Conservation (phyloP, 768 basidiomycete genomes). For the Mycena maculata region DNA sequence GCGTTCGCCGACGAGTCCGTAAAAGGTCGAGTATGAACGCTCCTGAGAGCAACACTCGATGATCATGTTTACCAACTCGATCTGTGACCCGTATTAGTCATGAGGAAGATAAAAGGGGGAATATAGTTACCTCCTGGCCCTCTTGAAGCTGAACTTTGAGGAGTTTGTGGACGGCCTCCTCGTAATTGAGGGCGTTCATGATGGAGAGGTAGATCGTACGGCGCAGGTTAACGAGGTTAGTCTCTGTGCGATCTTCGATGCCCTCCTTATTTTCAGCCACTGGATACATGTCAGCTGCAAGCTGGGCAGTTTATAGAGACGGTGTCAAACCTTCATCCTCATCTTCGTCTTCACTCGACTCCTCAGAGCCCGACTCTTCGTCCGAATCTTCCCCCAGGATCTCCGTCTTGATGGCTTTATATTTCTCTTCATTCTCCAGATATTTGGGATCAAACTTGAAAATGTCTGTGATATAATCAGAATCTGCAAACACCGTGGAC, state of each 20-base stretch:
- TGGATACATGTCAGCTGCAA: conserved; percentile 38
- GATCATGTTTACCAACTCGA: conserved; percentile 97
- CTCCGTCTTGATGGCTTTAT: conserved; percentile 90
- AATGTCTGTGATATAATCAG: conserved; percentile 67
- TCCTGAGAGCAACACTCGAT: conserved; percentile 99
- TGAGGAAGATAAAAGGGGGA: not conserved
- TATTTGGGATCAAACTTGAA: conserved; percentile 95
- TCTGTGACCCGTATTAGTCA: conserved; percentile 57
- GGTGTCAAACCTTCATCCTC: conserved; percentile 55
- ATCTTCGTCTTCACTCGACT: conserved; percentile 74
- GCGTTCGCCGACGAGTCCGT: conserved; percentile 94
- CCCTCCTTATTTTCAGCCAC: conserved; percentile 84
- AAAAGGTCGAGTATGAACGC: conserved; percentile 97
- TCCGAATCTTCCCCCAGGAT: conserved; percentile 92
- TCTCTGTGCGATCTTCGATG: conserved; percentile 95
- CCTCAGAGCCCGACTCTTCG: conserved; percentile 75
- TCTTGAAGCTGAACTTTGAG: conserved; percentile 92
- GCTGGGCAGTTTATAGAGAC: not conserved
- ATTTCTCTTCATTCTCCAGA: conserved; percentile 93
- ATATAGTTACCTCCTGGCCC: conserved; percentile 84
- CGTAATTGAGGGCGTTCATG: conserved; percentile 98
- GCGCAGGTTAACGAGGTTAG: conserved; percentile 94
- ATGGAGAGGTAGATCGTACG: conserved; percentile 96
- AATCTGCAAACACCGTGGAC: not conserved
- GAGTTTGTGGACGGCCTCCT: conserved; percentile 98